phyloP scores from a whole-genome alignment of 371 early-diverging fungal species.

The Capniomyces stellatus region DNA sequence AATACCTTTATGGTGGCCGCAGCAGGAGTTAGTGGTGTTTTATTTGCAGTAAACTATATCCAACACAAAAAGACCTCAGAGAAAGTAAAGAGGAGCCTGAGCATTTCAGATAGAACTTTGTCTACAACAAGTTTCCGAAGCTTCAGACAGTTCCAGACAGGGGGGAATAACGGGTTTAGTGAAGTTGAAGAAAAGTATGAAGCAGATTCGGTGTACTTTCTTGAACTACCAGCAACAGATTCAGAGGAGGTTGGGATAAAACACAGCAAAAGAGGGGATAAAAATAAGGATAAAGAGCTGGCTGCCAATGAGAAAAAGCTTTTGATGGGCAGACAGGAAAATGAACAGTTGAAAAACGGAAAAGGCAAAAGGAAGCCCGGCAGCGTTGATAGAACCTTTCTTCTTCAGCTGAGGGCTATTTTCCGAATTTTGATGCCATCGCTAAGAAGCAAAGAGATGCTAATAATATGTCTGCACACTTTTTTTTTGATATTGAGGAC shows the following conservation, averaged over 20 bases:
- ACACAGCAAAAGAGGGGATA: too few relatives aligned
- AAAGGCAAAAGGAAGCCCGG: not conserved
- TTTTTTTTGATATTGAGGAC: constrained; percentile 77
- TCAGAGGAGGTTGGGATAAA: not conserved
- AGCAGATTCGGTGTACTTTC: not conserved
- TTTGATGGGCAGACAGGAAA: not conserved
- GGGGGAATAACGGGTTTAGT: not conserved
- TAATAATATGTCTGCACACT: constrained; percentile 63
- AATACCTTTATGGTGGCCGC: constrained; percentile 11
- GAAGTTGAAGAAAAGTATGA: not conserved
- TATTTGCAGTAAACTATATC: constrained; percentile 17
- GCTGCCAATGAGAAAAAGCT: not conserved
- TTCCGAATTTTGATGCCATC: constrained; percentile 52
- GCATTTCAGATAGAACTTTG: constrained; percentile 4
- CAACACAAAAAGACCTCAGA: constrained; percentile 18
- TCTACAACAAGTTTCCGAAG: constrained; percentile 17
- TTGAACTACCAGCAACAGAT: not conserved
- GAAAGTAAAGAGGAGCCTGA: constrained; percentile 17
- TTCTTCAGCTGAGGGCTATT: constrained; percentile 40
- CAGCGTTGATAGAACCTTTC: constrained; percentile 1
- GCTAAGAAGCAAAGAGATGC: constrained; percentile 52
- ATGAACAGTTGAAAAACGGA: not conserved
- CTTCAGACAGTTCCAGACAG: constrained; percentile 4
- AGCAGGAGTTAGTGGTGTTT: constrained; percentile 8
- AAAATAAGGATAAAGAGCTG: not conserved